Base-by-base conservation (phyloP, 345 rosid species). In the Zanthoxylum bungeanum region DNA sequence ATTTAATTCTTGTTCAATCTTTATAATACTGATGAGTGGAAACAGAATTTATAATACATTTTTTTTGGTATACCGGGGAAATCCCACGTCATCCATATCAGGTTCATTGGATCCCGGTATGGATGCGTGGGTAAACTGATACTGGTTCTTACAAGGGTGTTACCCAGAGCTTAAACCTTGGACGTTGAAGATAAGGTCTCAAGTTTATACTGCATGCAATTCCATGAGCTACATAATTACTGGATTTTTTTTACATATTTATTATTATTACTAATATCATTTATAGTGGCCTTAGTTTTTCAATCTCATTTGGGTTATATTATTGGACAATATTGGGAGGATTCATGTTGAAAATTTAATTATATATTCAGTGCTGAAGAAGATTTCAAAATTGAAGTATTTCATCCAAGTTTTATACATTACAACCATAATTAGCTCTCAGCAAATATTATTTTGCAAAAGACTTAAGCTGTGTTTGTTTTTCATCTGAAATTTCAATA, bases 1-100 rank as follows among this genome's bases (percentile, higher is more conserved):
- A 44, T 56, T 53, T 47, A 71, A 39, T 14, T 66, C 71, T 72
- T 74, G 64, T 66, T 70, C 60, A 37, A 51, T 50, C 67, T 6
- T 46, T 58, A 64, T 36, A 70, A 31, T 25, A 73, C 71, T 16
- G 42, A 40, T 53, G 68, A 69, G 53, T 33, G 74, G 53, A 57
- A 64, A 69, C 49, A 44, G 49, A 44, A 44, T 44, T 16, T 3
- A n/a, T n/a, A n/a, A n/a, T n/a, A n/a, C n/a, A n/a, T n/a, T n/a
- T n/a, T n/a, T n/a, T n/a, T n/a, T n/a, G n/a, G n/a, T n/a, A n/a
- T n/a, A n/a, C n/a, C n/a, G n/a, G n/a, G n/a, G n/a, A n/a, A n/a
- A n/a, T n/a, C n/a, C n/a, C n/a, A n/a, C n/a, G n/a, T n/a, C n/a
- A n/a, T n/a, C n/a, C n/a, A n/a, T n/a, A n/a, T n/a, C n/a, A n/a